These are phyloP conservation scores for Pisolithus marmoratus DNA, from an alignment of 768 basidiomycete species.

Conservation along the genomic window DNA sequence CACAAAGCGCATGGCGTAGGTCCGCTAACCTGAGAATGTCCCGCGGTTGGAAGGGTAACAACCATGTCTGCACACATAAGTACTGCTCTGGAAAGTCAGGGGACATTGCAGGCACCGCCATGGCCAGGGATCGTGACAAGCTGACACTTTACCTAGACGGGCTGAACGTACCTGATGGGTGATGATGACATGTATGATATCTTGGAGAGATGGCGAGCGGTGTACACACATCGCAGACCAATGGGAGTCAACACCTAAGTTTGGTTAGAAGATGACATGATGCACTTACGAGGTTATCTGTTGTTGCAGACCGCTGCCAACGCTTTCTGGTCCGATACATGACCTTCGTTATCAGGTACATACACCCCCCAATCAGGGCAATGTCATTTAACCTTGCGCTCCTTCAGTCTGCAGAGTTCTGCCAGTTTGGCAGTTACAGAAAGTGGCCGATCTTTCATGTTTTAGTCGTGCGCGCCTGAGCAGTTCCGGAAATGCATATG, in stretches of 20 bases:
- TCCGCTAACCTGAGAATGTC: too few species aligned
- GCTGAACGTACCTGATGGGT: constrained; percentile 13
- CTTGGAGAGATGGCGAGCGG: constrained; percentile 3
- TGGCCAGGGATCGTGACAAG: constrained; percentile 14
- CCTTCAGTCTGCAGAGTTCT: constrained; percentile 26
- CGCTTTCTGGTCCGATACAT: constrained; percentile 11
- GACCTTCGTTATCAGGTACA: constrained; percentile 23
- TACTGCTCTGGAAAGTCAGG: constrained; percentile 1
- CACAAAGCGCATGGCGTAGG: too few species aligned
- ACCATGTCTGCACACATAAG: too few species aligned
- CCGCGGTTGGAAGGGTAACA: too few species aligned
- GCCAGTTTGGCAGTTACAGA: constrained; percentile 14
- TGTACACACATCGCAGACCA: constrained; percentile 1
- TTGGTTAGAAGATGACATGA: constrained; percentile 26
- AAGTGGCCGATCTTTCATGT: constrained; percentile 24
- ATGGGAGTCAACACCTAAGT: constrained; percentile 24
- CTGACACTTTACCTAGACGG: constrained; percentile 10
- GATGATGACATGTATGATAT: constrained; percentile 7
- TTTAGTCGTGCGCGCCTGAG: constrained; percentile 21
- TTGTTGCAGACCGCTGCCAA: constrained; percentile 21
- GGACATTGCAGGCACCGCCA: constrained; percentile 19
- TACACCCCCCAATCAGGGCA: constrained; percentile 3
- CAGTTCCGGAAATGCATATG: constrained; percentile 32
- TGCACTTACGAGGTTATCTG: constrained; percentile 20
- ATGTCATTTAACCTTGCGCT: constrained; percentile 12